A percentile compares a stretch with the other conserved stretches of the same genome.
Conservation (phyloP, 176 grass and related monocot genomes). For the Oryza coarctata region DNA sequence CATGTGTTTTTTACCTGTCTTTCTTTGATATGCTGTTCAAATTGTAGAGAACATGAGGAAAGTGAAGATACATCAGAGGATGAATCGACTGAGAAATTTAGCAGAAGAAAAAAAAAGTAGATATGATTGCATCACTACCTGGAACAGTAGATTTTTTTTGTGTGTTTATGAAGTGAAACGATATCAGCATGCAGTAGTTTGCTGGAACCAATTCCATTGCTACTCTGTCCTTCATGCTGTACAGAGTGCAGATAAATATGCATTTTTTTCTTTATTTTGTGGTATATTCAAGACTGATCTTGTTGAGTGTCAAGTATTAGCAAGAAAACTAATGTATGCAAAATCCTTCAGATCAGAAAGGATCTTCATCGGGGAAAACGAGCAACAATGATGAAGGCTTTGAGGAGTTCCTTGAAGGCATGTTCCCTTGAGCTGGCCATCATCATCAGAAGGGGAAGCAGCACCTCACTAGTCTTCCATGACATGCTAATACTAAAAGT, state of each 20-base stretch:
- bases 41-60: conserved; percentile 52
- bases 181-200: conserved; percentile 2
- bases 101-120: conserved; percentile 68
- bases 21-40: conserved; percentile 27
- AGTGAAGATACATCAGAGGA: conserved; percentile 36
- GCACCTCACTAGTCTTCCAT: neutral
- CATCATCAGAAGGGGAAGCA: neutral
- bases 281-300: neutral
- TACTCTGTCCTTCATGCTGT: neutral
- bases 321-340: neutral
- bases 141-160: neutral
- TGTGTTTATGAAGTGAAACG: conserved; percentile 12
- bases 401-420: conserved; percentile 71
- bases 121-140: neutral
- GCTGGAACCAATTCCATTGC: neutral
- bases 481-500: neutral
- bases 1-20: neutral
- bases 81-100: conserved; percentile 31
- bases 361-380: neutral
- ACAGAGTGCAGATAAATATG: neutral
- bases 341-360: conserved; percentile 43
- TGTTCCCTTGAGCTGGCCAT: conserved; percentile 63
- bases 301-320: no score
- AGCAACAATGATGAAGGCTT: conserved; percentile 59
- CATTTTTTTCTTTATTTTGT: neutral